Evolutionary conservation across 139 green algal genomes (phyloP), one percentile per base, ranked within the genome.

Genomic region (Spirogloea muscicola): DNA sequence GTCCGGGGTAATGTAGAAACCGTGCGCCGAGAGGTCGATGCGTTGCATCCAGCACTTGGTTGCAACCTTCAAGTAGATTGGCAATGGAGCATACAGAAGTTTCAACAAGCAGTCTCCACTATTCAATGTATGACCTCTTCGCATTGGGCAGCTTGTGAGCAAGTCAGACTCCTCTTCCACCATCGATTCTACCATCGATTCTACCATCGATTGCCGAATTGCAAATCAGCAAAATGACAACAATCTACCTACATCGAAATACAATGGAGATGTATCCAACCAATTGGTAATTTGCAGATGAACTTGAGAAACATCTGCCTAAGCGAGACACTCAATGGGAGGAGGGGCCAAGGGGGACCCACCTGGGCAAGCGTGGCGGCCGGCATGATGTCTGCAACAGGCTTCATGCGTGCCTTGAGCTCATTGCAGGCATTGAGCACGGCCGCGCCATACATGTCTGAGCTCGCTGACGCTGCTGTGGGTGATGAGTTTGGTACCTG

Each of bases 1-100:
- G 60, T 96, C 91, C 41, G 93, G 92, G 2, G 93, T 98, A 27
- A 55, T 57, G 83, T 96, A 97, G 84, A 97, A 98, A 70, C 93
- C 93, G 68, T 98, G 92, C 0, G 93, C 92, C 10, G 66, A 89
- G 2, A 98, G 86, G 83, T 98, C 92, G 1, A 95, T 82, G 0
- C 93, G 78, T 9, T 96, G 88, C 37, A 93, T 46, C 82, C 96
- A 92, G 0, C 93, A 94, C 1, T 86, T 79, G 33, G 86, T 87
- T 9, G 86, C 91, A 1, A 80, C 10, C 72, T 80, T n/a, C n/a
- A n/a, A n/a, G n/a, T n/a, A 43, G 16, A 68, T 18, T 16, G 49
- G 34, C 16, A 10, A n/a, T 10, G 41, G 41, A 60, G 13, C n/a
- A 27, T 34, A n/a, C 6, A 62, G 21, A 62, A 25, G 16, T 13